Base-by-base conservation (phyloP, 2,329 filamentous ascomycete species). In the Cryphonectria parasitica region DNA sequence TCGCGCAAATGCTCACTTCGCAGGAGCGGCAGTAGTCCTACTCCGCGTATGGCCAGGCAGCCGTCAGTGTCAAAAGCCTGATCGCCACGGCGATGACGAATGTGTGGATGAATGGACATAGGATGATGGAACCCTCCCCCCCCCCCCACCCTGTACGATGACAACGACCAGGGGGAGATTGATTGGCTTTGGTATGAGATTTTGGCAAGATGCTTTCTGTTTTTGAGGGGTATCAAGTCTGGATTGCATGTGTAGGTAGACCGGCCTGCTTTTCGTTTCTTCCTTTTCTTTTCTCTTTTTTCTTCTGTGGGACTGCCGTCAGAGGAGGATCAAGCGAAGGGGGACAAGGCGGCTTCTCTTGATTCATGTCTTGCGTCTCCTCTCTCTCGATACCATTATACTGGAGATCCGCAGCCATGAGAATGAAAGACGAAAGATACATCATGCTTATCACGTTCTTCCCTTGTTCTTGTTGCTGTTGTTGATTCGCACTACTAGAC, bases 371-470 rank as follows among this genome's bases (percentile, higher is more conserved):
- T 43, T 36, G 49, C 45, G 22, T 64, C 31, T 45, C 56, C 61
- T 67, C 64, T 67, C 64, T 67, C 69, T 80, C 78, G 78, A 82
- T 82, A 81, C 79, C 80, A 81, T 73, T 64, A 61, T 22, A 61
- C 41, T 39, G 39, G 58, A 60, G 60, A 22, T 66, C 19, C 15
- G 60, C 22, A 43, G 19, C 61, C n/a, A 63, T 43, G 52, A 49
- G 25, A 49, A 68, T 52, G 58, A 45, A 39, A 63, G 65, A 67
- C 25, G 19, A 52, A 45, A 41, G 34, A 41, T 34, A 58, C 17
- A 61, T 39, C 13, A 58, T 28, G 28, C 25, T 17, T 58, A 25
- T 34, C 54, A 58, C 11, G 54, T 19, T 28, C 17, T 25, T 28
- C 22, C n/a, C 11, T 25, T 22, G 15, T 15, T 56, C 13, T 56